A percentile compares a stretch with the other conserved stretches of the same genome.
phyloP scores from a whole-genome alignment of 176 grass and related monocot species.

The Cymbopogon citratus region DNA sequence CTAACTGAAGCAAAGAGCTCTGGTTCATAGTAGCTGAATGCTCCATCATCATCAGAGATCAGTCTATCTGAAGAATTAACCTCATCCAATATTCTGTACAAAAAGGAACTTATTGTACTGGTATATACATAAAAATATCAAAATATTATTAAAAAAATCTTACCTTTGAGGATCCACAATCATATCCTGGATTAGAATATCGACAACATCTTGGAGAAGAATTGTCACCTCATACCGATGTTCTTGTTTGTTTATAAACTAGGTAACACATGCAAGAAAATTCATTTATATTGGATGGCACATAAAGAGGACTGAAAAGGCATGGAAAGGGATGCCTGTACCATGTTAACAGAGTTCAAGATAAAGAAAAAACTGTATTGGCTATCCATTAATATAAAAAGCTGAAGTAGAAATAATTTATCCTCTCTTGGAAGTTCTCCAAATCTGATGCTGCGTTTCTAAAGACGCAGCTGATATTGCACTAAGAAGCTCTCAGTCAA shows the following conservation, averaged over 20 bases:
- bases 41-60: conserved; percentile 37
- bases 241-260: conserved; percentile 69
- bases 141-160: conserved; percentile 17
- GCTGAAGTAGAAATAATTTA: neutral
- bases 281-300: neutral
- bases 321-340: neutral
- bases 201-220: conserved; percentile 90
- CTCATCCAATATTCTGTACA: conserved; percentile 61
- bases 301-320: conserved; percentile 6
- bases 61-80: conserved; percentile 51
- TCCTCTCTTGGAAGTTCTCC: neutral
- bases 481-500: neutral
- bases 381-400: neutral
- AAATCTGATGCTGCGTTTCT: neutral
- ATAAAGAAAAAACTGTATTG: neutral
- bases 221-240: conserved; percentile 61
- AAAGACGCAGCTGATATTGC: neutral
- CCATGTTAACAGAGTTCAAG: conserved; percentile 7
- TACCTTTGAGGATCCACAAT: conserved; percentile 73
- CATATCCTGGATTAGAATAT: conserved; percentile 89
- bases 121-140: neutral
- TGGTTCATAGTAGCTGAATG: conserved; percentile 49
- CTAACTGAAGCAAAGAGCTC: conserved; percentile 74
- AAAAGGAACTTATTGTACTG: conserved; percentile 21
- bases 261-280: conserved; percentile 26